Evolutionary conservation across 23 red algal genomes (phyloP), one percentile per base, ranked within the genome.

Genomic region (Gracilaria caudata): DNA sequence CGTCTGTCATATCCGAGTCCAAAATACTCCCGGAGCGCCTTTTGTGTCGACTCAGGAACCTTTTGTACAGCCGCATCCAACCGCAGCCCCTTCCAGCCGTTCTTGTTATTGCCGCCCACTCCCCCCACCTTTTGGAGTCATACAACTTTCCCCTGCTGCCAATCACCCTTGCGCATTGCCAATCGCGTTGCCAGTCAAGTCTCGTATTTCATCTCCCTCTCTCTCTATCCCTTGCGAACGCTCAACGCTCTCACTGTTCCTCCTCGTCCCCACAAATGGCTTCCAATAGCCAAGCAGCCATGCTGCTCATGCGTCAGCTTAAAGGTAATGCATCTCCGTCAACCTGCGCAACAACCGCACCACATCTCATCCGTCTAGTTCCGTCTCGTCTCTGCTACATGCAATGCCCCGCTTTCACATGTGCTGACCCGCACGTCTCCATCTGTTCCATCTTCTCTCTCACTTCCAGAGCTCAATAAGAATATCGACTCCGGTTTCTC

Each of bases 291-390:
- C 90, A 94, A 68, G 95, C 95, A 23, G 90, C 95, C 39, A 87
- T 98, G 44, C 90, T 98, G 39, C 78, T 98, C 45, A 98, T 94
- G 90, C 70, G 88, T 36, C 95, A 98, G 58, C 84, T 98, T 12
- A 95, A 95, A 75, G 93, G 93, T 95, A 64, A 56, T 59, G 53
- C 60, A 63, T 49, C 56, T 68, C 65, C 30, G 13, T 13, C 13
- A 7, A 24, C 30, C 45, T 10, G 19, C 0, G 19, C 45, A 28
- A 26, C 8, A 21, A 40, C 7, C 45, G n/a, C n/a, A 20, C 20
- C 8, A 37, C 68, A 21, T 19, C 23, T 46, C 25, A 6, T 39
- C 20, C 7, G 0, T 51, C 55, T 54, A 64, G n/a, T 20, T 30
- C 58, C 20, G 6, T n/a, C 20, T 6, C n/a, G 58, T 64, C 9